Percentiles rank a stretch among this genome's conserved stretches.
Evolutionary conservation across 2,329 filamentous ascomycete genomes (phyloP).

Genomic region (Sarocladiaceae sp.): DNA sequence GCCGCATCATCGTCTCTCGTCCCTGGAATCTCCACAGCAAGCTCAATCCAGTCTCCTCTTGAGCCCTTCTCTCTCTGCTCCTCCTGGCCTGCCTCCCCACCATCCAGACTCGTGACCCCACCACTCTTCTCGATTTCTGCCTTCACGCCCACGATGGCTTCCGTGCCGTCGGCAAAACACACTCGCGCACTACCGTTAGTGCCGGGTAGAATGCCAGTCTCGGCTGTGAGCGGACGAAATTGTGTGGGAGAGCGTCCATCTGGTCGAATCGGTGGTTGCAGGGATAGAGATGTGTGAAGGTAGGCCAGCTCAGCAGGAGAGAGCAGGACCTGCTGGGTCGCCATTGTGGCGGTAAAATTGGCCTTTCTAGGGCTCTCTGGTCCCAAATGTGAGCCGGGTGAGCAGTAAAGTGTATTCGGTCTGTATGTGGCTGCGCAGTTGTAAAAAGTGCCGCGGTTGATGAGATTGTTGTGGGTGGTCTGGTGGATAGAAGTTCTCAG

Average conservation of each 20-base stretch:
- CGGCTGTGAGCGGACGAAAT: conserved; percentile 86
- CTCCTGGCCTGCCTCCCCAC: conserved; percentile 32
- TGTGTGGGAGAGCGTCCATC: conserved; percentile 79
- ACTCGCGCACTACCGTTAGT: conserved; percentile 92
- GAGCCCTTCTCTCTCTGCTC: conserved; percentile 22
- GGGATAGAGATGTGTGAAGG: conserved; percentile 80
- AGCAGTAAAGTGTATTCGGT: no score
- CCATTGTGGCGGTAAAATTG: conserved; percentile 40
- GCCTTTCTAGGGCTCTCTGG: no score
- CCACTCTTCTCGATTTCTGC: conserved; percentile 78
- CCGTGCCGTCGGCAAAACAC: conserved; percentile 91
- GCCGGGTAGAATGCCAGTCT: conserved; percentile 83
- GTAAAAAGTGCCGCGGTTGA: background rate
- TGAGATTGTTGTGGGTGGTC: background rate
- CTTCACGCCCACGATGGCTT: conserved; percentile 94
- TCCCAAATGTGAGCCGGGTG: no score
- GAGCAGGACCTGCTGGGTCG: conserved; percentile 69
- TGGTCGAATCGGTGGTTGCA: conserved; percentile 79
- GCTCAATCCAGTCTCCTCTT: conserved; percentile 74
- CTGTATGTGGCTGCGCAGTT: background rate
- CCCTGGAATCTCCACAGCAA: conserved; percentile 88
- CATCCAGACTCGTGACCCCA: conserved; percentile 25
- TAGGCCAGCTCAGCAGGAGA: conserved; percentile 96
- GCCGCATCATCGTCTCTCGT: conserved; percentile 85
- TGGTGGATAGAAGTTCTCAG: conserved; percentile 9